Base-by-base conservation (phyloP, 2,329 filamentous ascomycete genomes). In the Amylocarpus encephaloides region DNA sequence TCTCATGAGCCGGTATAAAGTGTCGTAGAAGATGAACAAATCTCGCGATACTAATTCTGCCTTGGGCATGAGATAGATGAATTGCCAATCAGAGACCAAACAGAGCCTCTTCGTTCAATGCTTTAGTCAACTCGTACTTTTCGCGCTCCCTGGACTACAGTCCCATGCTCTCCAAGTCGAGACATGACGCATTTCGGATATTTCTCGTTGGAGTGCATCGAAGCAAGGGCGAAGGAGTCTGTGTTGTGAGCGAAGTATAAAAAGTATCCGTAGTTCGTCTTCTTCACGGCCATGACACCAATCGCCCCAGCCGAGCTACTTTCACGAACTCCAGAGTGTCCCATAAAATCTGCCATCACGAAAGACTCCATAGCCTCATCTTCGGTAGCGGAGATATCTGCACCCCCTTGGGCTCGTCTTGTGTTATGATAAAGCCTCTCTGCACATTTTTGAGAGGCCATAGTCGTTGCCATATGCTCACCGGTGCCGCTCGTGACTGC, bases 191-290 rank as follows among this genome's bases (percentile, higher is more conserved):
- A 93, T 32, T 80, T 72, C 0, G 93, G 88, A 48, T 80, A 79
- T 42, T 73, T 74, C 58, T 97, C 91, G 22, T 81, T 78, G 1
- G 85, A 86, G 34, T 85, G 81, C 88, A 97, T 94, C 2, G 89
- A 94, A 1, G 90, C 89, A 47, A 98, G 71, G 5, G 91, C 90
- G 72, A 86, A 85, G 1, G 79, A 83, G 66, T 97, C 92, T 0
- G 93, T 98, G 64, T 97, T 98, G 73, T 98, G 93, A 1, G 86
- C 91, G 71, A 95, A 98, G 68, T 92, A 92, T 46, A 98, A 78
- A 64, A 86, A 89, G 57, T 88, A 82, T 1, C 89, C 90, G 18
- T 79, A 75, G 11, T 73, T 74, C 0, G 80, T 85, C 72, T 90
- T 93, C 72, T 97, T 97, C 61, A 96, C 86, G 1, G 83, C 83